phyloP scores from a whole-genome alignment of 2,329 filamentous ascomycete species.

The Cordyceps farinosa region DNA sequence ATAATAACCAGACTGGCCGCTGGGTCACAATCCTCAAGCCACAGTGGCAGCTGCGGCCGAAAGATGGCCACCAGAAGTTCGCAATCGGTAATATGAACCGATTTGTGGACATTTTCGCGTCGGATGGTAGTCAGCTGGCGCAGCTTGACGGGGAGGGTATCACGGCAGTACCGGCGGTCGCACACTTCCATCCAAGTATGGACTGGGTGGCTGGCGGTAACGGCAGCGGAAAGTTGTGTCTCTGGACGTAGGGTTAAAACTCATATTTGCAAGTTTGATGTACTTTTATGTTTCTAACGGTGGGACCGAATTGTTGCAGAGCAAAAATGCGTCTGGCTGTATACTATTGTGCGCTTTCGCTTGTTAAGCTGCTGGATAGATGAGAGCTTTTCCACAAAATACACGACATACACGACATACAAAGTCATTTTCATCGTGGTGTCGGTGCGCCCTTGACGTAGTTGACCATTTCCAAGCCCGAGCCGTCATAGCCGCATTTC shows the following conservation, averaged over 20 bases:
- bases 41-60: slow-evolving; percentile 82
- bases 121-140: slow-evolving; percentile 79
- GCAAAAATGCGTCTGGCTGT: background rate
- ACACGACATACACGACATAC: background rate
- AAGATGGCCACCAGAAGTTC: slow-evolving; percentile 79
- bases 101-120: slow-evolving; percentile 86
- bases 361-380: background rate
- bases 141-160: slow-evolving; percentile 87
- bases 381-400: background rate
- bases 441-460: slow-evolving; percentile 9
- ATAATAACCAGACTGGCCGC: slow-evolving; percentile 94
- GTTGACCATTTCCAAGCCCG: slow-evolving; percentile 18
- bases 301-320: background rate
- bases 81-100: slow-evolving; percentile 97
- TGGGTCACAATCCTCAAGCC: slow-evolving; percentile 83
- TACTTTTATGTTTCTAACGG: slow-evolving; percentile 6
- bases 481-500: slow-evolving; percentile 27
- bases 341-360: background rate
- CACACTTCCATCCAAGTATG: slow-evolving; percentile 79
- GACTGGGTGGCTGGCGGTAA: slow-evolving; percentile 94
- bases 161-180: slow-evolving; percentile 89
- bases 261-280: background rate
- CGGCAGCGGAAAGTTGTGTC: slow-evolving; percentile 83
- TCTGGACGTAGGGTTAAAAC: slow-evolving; percentile 67
- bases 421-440: background rate